phyloP scores from a whole-genome alignment of 495 filamentous ascomycete genomes.

The Xylaria longipes region DNA sequence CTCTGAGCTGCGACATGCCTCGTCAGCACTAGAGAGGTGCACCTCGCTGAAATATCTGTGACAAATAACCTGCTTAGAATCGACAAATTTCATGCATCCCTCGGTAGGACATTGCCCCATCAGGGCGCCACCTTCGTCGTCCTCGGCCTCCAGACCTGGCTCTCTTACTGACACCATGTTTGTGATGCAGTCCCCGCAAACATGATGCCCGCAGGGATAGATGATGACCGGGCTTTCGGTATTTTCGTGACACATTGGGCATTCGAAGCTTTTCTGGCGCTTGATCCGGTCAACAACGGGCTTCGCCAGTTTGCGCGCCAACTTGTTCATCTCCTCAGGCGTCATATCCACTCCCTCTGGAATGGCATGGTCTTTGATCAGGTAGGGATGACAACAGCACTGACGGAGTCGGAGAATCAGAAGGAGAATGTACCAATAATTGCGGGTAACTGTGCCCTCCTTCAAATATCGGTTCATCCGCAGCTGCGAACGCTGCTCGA shows the following conservation, averaged over 20 bases:
- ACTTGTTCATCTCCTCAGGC: constrained; percentile 63
- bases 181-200: constrained; percentile 80
- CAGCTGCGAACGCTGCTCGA: constrained; percentile 71
- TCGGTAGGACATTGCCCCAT: constrained; percentile 65
- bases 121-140: constrained; percentile 37
- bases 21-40: constrained; percentile 61
- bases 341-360: constrained; percentile 51
- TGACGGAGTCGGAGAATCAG: constrained; percentile 89
- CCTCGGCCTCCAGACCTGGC: constrained; percentile 62
- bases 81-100: constrained; percentile 67
- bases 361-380: constrained; percentile 78
- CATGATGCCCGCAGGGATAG: constrained; percentile 84
- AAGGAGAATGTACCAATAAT: constrained; percentile 86
- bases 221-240: constrained; percentile 79
- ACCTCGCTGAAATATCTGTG: constrained; percentile 76
- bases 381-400: constrained; percentile 88
- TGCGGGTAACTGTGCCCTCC: constrained; percentile 71
- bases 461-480: constrained; percentile 81
- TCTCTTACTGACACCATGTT: constrained; percentile 69
- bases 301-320: constrained; percentile 67
- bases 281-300: constrained; percentile 74
- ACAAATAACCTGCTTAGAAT: constrained; percentile 73
- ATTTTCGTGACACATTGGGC: constrained; percentile 82
- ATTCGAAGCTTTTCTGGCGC: constrained; percentile 62
- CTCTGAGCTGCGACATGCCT: constrained; percentile 39